Base-by-base conservation (phyloP, 1,139 yeast species). In the Scheffersomyces illinoinensis region DNA sequence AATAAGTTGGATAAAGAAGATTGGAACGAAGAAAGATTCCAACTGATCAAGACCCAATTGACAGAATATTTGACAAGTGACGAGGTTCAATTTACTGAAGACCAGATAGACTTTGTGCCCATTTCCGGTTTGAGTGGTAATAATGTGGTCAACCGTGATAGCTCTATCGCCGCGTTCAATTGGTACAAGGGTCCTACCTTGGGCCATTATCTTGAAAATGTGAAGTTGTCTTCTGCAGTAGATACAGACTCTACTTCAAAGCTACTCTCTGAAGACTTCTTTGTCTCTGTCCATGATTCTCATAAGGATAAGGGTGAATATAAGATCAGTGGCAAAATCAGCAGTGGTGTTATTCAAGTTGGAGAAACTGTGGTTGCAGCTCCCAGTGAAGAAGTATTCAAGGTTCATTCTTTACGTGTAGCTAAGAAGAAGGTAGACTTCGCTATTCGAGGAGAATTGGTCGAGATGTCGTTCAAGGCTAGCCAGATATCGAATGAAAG, bases 81-180 rank as follows among this genome's bases (percentile, higher is more conserved):
- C 17, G 85, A 85, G 33, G 86, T 91, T 46, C 93, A 95, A 0
- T 93, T 85, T 68, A 64, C 71, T 1, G 62, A 68, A 3, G 71
- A 73, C 1, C 85, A 89, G 62, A 70, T 91, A 4, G 72, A 76
- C 5, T 93, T 90, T 74, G 82, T 95, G 4, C 99, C 99, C 12
- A 85, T 91, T 53, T 89, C 97, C 50, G 99, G 98, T 0, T 82
- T 91, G 54, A 78, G 86, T 1, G 99, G 99, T 26, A 87, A 84
- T 57, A 95, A 95, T 71, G 93, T 95, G 7, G 87, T 87, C 14
- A 81, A 81, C 47, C 71, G 75, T 53, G 78, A 81, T 24, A 57
- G 58, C 0, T 69, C 67, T 1, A 59, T 70, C 64, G 56, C 77
- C 62, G 64, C 71, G 65, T 61, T 81, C 73, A 67, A 66, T 18